Conservation (phyloP, 2,329 filamentous ascomycete genomes). For the Alternaria ethzedia region DNA sequence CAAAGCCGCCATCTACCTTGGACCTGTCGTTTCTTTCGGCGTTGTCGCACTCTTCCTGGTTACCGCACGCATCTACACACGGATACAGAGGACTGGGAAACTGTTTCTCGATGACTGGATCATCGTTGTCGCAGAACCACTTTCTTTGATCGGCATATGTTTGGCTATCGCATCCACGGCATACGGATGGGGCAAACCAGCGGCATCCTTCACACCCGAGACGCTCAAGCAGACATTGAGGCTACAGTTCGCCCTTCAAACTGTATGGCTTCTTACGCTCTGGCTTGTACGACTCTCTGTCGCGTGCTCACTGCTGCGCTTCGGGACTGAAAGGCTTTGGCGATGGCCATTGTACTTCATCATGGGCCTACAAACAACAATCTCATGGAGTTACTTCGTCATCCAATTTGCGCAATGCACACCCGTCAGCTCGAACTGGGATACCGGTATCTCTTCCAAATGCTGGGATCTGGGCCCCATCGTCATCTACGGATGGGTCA, state of each 20-base stretch:
- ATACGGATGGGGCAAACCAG: conserved; percentile 34
- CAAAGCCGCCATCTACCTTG: conserved; percentile 25
- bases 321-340: conserved; percentile 27
- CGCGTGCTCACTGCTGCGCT: conserved; percentile 33
- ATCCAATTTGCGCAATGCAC: conserved; percentile 37
- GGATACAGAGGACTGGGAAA: conserved; percentile 18
- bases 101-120: conserved; percentile 37
- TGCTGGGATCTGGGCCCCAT: conserved; percentile 31
- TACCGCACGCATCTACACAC: conserved; percentile 29
- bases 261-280: conserved; percentile 31
- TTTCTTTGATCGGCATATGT: conserved; percentile 24
- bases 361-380: conserved; percentile 29
- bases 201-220: conserved; percentile 20
- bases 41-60: conserved; percentile 26
- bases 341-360: conserved; percentile 26
- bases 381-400: conserved; percentile 30
- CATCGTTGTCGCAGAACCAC: conserved; percentile 28
- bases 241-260: conserved; percentile 35
- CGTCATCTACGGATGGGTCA: conserved; percentile 31
- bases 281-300: conserved; percentile 33
- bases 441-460: conserved; percentile 24
- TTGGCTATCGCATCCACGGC: conserved; percentile 21
- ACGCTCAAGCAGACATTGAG: conserved; percentile 19
- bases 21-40: conserved; percentile 28
- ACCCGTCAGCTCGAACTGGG: conserved; percentile 32